Percentiles rank a stretch among this genome's conserved stretches.
phyloP scores from a whole-genome alignment of 306 rosid genomes.

The Ziziphus jujuba region DNA sequence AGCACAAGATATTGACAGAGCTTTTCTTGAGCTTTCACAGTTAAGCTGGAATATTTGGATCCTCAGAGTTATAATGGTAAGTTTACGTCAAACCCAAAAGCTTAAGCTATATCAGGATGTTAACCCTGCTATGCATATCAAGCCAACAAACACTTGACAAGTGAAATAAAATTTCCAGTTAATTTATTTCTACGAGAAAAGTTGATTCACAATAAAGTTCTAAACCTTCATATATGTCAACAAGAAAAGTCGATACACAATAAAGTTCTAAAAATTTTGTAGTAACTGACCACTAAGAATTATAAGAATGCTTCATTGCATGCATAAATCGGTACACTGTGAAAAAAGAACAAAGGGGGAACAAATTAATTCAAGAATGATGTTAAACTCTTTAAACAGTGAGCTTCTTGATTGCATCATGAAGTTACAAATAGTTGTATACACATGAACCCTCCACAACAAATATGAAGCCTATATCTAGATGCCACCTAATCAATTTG shows the following conservation, averaged over 20 bases:
- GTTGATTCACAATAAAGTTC: not conserved
- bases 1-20: not conserved
- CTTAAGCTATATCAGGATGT: too few relatives aligned
- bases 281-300: slow-evolving; percentile 11
- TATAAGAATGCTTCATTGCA: slow-evolving; percentile 20
- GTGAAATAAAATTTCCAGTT: too few relatives aligned
- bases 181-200: too few relatives aligned
- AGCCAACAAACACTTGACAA: too few relatives aligned
- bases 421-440: slow-evolving; percentile 39
- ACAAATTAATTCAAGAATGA: slow-evolving; percentile 27
- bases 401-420: slow-evolving; percentile 37
- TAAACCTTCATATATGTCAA: not conserved
- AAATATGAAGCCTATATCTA: slow-evolving; percentile 51
- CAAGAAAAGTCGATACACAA: too few relatives aligned
- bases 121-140: too few relatives aligned
- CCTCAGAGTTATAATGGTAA: too few relatives aligned
- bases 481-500: slow-evolving; percentile 36
- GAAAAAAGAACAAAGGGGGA: slow-evolving; percentile 18
- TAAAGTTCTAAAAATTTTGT: slow-evolving; percentile 1
- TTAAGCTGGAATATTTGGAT: too few relatives aligned
- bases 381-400: slow-evolving; percentile 33
- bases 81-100: too few relatives aligned
- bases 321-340: slow-evolving; percentile 14
- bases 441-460: slow-evolving; percentile 40
- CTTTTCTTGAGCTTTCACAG: not conserved